A percentile compares a stretch with the other conserved stretches of the same genome.
Evolutionary conservation across 495 filamentous ascomycete genomes (phyloP).

Genomic region (Trypethelium eluteriae): DNA sequence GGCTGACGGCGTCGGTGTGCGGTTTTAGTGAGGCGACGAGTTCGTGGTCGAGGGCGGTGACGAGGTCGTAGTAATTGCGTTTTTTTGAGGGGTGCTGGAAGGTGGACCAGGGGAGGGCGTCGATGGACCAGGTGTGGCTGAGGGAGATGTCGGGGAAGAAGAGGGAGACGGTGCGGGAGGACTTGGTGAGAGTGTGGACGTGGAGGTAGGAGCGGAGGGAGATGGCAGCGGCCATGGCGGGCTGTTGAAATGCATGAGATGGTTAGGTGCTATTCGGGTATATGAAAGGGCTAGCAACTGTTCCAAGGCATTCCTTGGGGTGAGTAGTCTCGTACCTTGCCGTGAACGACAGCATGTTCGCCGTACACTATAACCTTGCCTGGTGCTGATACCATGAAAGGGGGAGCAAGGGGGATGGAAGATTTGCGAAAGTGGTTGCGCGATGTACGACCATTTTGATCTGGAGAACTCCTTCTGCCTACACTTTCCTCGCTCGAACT

Average conservation of each 20-base stretch:
- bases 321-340: constrained; percentile 46
- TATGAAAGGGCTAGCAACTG: constrained; percentile 31
- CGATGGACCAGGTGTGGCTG: constrained; percentile 85
- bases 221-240: constrained; percentile 88
- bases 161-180: constrained; percentile 72
- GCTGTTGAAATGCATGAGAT: constrained; percentile 35
- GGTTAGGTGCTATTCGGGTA: not conserved
- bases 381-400: constrained; percentile 96
- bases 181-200: constrained; percentile 83
- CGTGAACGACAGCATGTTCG: constrained; percentile 93
- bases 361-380: constrained; percentile 97
- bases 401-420: constrained; percentile 51
- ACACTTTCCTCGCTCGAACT: not conserved
- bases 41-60: constrained; percentile 76
- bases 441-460: not conserved
- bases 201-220: constrained; percentile 92
- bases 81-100: constrained; percentile 78
- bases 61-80: constrained; percentile 82
- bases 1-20: constrained; percentile 61
- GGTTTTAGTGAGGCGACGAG: constrained; percentile 71
- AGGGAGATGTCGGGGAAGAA: constrained; percentile 81
- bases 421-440: constrained; percentile 24
- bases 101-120: constrained; percentile 71
- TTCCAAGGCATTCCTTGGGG: constrained; percentile 1
- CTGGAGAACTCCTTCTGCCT: not conserved